Evolutionary conservation across 2,329 filamentous ascomycete species (phyloP), one percentile per base, ranked within the genome.

Genomic region (Onygenales sp.): DNA sequence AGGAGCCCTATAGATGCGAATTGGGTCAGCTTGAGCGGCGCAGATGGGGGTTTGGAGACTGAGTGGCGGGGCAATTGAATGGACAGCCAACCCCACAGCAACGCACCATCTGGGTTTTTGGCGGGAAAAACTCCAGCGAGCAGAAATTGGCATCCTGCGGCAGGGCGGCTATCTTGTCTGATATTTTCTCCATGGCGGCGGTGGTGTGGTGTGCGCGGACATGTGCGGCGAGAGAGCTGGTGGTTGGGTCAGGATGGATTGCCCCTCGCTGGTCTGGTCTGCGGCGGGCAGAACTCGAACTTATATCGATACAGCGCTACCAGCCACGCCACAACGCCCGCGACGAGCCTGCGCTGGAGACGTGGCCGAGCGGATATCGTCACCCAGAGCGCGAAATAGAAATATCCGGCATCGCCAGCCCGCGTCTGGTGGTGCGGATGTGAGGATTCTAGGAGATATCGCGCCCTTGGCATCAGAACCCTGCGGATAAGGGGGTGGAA

Each of bases 51-150:
- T 14, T 11, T 5, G 10, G 27, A 31, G 33, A 14, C 13, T 33
- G 33, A 39, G 31, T 38, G 31, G 49, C 31, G 49, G 49, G 49
- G 49, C 14, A 51, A 36, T 50, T 39, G 39, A 35, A 39, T 5
- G 38, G 48, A 48, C 5, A 33, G 46, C 21, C 42, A 54, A 64
- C 63, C 72, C 63, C 11, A 13, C 10, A 2, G 11, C 8, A 41
- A 41, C 47, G 36, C 65, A 82, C 80, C 84, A 95, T 95, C 57
- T 86, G 80, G 46, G 93, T 98, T 77, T 97, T 98, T 58, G 93
- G 93, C 61, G 93, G 93, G 75, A 98, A 98, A 82, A 98, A 98
- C 75, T 98, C 93, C 72, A 97, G 85, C 47, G 93, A 97, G 74
- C 95, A 95, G 77, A 93, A 97, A 68, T 81, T 84, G 60, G 82